Conservation (phyloP, 371 early-diverging fungal genomes). For the Circinella minor region DNA sequence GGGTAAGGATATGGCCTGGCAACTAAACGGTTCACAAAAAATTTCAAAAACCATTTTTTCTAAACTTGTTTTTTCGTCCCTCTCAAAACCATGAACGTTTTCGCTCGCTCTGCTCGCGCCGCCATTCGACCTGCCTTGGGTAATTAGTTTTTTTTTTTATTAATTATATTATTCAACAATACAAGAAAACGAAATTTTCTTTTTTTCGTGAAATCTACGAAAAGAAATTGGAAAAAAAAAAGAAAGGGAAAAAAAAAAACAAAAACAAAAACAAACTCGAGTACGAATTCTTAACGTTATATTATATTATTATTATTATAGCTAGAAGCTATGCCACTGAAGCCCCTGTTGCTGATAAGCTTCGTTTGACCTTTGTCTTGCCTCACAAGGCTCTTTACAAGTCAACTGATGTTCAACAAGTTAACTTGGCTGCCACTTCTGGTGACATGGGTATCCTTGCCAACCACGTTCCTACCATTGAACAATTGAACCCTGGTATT, state of each 20-base stretch:
- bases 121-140: conserved; percentile 48
- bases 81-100: conserved; percentile 57
- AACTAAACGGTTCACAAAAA: conserved; percentile 1
- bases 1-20: too few relatives aligned
- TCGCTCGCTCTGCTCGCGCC: conserved; percentile 63
- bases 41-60: conserved; percentile 11
- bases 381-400: conserved; percentile 91
- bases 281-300: not conserved
- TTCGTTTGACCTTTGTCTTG: conserved; percentile 87
- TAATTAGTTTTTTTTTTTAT: conserved; percentile 23
- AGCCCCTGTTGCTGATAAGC: conserved; percentile 72
- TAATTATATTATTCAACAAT: not conserved
- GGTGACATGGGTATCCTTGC: conserved; percentile 99
- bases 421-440: conserved; percentile 92
- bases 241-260: not conserved
- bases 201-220: not conserved
- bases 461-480: conserved; percentile 96
- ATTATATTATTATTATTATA: conserved; percentile 21
- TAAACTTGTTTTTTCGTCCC: conserved; percentile 15
- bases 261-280: not conserved
- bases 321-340: conserved; percentile 81
- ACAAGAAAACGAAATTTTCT: too few relatives aligned
- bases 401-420: conserved; percentile 84
- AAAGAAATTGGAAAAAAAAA: not conserved
- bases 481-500: conserved; percentile 95